A percentile compares a stretch with the other conserved stretches of the same genome.
phyloP scores from a whole-genome alignment of 2,329 filamentous ascomycete species.

The Aspergillus felis region DNA sequence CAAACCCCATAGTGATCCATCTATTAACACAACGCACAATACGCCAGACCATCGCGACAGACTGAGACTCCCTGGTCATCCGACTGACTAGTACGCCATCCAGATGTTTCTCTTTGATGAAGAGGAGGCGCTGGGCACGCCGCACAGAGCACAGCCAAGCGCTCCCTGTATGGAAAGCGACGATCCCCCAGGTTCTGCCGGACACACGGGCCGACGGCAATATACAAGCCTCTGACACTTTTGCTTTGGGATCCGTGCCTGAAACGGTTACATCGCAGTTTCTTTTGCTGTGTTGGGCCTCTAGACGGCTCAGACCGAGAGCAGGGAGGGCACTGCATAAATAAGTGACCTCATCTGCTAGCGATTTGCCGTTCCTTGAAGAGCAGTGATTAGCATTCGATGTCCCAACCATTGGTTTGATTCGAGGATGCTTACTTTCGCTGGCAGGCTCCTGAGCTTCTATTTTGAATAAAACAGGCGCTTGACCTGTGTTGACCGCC shows the following conservation, averaged over 20 bases:
- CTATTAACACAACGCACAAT: neutral
- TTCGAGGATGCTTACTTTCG: conserved; percentile 12
- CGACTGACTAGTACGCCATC: neutral
- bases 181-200: conserved; percentile 11
- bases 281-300: conserved; percentile 1
- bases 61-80: neutral
- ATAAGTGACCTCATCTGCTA: conserved; percentile 7
- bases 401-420: conserved; percentile 5
- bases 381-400: conserved; percentile 23
- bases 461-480: neutral
- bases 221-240: neutral
- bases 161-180: conserved; percentile 2
- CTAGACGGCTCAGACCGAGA: neutral
- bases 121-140: neutral
- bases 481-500: neutral
- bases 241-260: conserved; percentile 1
- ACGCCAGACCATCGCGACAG: neutral
- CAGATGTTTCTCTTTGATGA: neutral
- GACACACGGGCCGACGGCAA: conserved; percentile 17
- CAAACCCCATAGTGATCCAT: neutral
- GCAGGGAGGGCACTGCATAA: conserved; percentile 1
- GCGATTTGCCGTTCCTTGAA: conserved; percentile 20
- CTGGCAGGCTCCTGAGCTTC: neutral
- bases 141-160: neutral
- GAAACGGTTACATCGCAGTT: conserved; percentile 6